These are phyloP conservation scores for Lecanicillium sp. DNA, from an alignment of 2,329 filamentous ascomycete species.

Conservation along the genomic window DNA sequence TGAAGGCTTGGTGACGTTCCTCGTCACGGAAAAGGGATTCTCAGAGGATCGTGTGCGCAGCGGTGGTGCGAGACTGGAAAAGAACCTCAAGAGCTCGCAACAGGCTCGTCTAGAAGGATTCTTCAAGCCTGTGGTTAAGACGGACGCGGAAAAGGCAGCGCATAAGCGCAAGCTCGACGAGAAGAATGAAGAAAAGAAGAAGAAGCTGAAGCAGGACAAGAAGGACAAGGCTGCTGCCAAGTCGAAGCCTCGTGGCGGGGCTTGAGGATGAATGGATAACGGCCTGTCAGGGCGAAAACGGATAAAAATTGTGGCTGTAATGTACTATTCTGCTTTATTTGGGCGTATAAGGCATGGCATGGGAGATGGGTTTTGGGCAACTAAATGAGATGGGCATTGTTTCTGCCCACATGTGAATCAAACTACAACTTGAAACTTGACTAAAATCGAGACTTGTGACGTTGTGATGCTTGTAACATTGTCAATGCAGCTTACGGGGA, in stretches of 20 bases:
- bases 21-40: conserved; percentile 94
- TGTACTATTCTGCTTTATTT: too few relatives aligned
- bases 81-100: conserved; percentile 85
- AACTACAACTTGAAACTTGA: too few relatives aligned
- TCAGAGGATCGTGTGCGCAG: conserved; percentile 85
- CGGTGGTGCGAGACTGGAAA: conserved; percentile 70
- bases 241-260: conserved; percentile 70
- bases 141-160: conserved; percentile 72
- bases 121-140: conserved; percentile 88
- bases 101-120: conserved; percentile 91
- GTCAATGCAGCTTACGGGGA: background rate
- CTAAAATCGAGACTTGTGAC: too few relatives aligned
- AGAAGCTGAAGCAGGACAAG: conserved; percentile 88
- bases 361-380: too few relatives aligned
- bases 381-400: background rate
- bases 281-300: background rate
- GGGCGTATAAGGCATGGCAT: too few relatives aligned
- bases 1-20: conserved; percentile 79
- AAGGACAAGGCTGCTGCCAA: conserved; percentile 93
- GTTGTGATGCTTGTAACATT: background rate
- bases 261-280: conserved; percentile 18
- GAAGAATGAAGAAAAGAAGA: conserved; percentile 86
- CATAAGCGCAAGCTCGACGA: conserved; percentile 92
- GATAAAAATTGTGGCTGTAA: background rate
- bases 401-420: background rate